Base-by-base conservation (phyloP, 148 eudicot species). In the Cornus suecica region DNA sequence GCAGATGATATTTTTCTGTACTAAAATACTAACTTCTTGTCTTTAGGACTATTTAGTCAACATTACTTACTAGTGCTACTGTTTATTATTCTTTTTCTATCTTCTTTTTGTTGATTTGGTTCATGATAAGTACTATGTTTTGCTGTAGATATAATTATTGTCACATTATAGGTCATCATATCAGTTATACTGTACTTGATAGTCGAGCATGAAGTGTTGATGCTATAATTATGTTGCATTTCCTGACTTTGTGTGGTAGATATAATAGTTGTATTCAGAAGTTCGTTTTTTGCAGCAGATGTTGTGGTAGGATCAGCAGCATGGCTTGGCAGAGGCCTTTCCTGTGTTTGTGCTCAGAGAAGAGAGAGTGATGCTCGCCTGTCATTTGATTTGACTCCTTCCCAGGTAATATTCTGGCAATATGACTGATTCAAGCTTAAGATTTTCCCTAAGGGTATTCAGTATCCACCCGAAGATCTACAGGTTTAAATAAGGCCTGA, bases 221-320 rank as follows among this genome's bases (percentile, higher is more conserved):
- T 61, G 23, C n/a, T 56, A 27, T 52, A 52, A 52, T 52, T 52
- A 14, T 52, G 51, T 61, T 54, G 4, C 42, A 18, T 42, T 66
- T 65, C 28, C 24, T 18, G 22, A 73, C 18, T 28, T 25, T 70
- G 2, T 28, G 54, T 32, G 29, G 13, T n/a, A 23, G 8, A 62
- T 24, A 45, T 65, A 70, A 15, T 22, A 70, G 30, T 69, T 69
- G 62, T 28, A 67, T 9, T 34, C 14, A 67, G 28, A 32, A n/a
- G n/a, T 74, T 73, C 78, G n/a, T 74, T 83, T 74, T 87, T 77
- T 84, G 76, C 88, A 92, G 97, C 89, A 80, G 99, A 95, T 84
- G 99, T 89, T 73, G 98, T 88, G 66, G 97, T 94, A 73, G 97
- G 99, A 82, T 95, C 99, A 72, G 92, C 99, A 70, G 99, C 99